Evolutionary conservation across 176 grass and related monocot genomes (phyloP), one percentile per base, ranked within the genome.

Genomic region (Paspalum notatum): DNA sequence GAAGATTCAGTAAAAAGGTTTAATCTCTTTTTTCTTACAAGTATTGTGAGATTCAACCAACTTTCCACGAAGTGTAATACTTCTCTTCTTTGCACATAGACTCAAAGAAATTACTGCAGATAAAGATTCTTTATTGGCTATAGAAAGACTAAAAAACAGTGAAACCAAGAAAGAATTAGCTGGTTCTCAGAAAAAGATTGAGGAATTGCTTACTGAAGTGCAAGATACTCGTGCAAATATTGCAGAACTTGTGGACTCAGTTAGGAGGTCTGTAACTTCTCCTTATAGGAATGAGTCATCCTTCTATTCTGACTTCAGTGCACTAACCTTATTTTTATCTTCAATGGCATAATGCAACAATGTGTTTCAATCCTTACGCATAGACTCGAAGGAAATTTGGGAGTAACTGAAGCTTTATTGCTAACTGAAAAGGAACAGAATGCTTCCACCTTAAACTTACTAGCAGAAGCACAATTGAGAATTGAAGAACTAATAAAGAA

Each of bases 1-100:
- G 77, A 85, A 49, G 65, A 76, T 81, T 90, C 77, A 79, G 62
- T 90, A 62, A 84, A 90, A 90, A 85, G 91, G 91, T 93, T 78
- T 69, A 37, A 47, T 56, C 15, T 72, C 62, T 55, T 32, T 55
- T 80, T 46, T 25, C 52, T 84, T 80, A 68, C 40, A 68, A 68
- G 82, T 80, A 60, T 62, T 76, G 24, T 48, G 59, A 38, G 82
- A 79, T 46, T 52, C 5, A 84, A 65, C 26, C 16, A 67, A 60
- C 44, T 63, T 51, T 22, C 13, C n/a, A 26, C 37, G 5, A 63
- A 77, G 45, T 57, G 14, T 76, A 71, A 71, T 76, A 56, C 67
- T 85, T 89, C n/a, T 85, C 26, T 85, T 85, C 14, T 82, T 81
- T 89, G 49, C 50, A n/a, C 60, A 63, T 89, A 93, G 91, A 81